These are phyloP conservation scores for Pythium brachiatum DNA, from an alignment of 352 stramenopile genomes.

Conservation along the genomic window DNA sequence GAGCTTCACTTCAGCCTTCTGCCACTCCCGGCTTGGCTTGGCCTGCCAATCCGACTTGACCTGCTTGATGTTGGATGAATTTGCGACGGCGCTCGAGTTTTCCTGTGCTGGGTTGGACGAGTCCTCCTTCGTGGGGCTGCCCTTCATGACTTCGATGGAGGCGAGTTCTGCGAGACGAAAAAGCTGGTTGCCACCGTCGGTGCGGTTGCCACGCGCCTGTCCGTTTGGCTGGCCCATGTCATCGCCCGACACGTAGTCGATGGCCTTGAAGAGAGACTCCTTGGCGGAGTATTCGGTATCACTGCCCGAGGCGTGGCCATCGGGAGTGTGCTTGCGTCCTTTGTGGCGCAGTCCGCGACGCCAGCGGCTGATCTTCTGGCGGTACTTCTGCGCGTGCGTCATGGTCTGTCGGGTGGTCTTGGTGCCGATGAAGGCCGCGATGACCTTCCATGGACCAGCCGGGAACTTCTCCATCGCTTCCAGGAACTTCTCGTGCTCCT, in stretches of 20 bases:
- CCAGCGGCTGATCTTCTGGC: conserved; percentile 83
- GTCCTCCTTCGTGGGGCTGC: conserved; percentile 3
- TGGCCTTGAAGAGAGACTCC: conserved; percentile 58
- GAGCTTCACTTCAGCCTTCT: conserved; percentile 60
- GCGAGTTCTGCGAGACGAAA: conserved; percentile 75
- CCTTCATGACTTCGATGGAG: conserved; percentile 69
- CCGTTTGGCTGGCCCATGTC: conserved; percentile 34
- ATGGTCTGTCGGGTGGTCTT: conserved; percentile 93
- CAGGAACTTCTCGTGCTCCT: conserved; percentile 86
- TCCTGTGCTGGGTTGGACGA: conserved; percentile 23
- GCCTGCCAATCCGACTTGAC: conserved; percentile 26
- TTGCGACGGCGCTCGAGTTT: conserved; percentile 17
- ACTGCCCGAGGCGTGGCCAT: conserved; percentile 32
- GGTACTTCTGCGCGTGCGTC: conserved; percentile 84
- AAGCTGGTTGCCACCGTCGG: conserved; percentile 45
- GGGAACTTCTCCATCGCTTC: conserved; percentile 87
- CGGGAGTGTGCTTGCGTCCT: conserved; percentile 59
- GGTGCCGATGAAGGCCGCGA: conserved; percentile 75
- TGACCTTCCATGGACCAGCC: conserved; percentile 77
- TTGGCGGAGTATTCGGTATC: conserved; percentile 52
- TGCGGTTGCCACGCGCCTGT: neutral
- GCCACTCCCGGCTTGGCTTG: conserved; percentile 45
- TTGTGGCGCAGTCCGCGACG: conserved; percentile 76
- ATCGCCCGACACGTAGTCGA: conserved; percentile 62
- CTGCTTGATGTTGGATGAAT: conserved; percentile 21